Conservation (phyloP, 257 asterid species). For the Solanum bulbocastanum region DNA sequence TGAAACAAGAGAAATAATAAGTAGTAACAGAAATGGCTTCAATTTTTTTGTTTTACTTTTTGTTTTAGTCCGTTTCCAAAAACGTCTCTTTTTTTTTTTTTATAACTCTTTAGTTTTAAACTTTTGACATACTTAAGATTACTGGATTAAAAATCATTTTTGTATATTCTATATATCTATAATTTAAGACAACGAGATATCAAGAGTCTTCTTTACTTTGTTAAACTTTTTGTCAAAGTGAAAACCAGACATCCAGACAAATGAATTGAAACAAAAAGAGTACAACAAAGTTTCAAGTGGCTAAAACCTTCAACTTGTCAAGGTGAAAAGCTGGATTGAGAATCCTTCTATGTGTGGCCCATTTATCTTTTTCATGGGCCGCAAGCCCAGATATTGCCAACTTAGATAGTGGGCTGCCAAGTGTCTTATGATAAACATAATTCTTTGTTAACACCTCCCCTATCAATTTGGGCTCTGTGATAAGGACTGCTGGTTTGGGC, state of each 20-base stretch:
- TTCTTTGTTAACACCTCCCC: constrained; percentile 39
- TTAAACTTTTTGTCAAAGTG: neutral
- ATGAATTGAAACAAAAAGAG: neutral
- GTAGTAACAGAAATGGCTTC: too few relatives aligned
- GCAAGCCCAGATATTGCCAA: constrained; percentile 28
- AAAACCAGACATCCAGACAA: too few relatives aligned
- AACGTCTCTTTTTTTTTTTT: too few relatives aligned
- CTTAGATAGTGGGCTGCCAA: constrained; percentile 7
- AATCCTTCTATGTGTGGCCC: constrained; percentile 6
- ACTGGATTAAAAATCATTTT: too few relatives aligned
- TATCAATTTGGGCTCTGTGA: constrained; percentile 26
- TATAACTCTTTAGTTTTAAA: too few relatives aligned
- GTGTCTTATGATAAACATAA: constrained; percentile 26
- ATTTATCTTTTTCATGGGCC: constrained; percentile 30
- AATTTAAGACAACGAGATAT: too few relatives aligned
- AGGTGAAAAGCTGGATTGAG: neutral
- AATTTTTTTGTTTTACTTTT: neutral
- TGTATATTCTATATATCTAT: too few relatives aligned
- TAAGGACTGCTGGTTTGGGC: constrained; percentile 20
- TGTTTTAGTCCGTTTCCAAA: too few relatives aligned
- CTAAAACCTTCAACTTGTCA: neutral
- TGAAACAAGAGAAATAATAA: neutral
- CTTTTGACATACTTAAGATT: neutral
- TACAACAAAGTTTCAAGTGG: neutral
- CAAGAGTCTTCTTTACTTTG: too few relatives aligned